A percentile compares a stretch with the other conserved stretches of the same genome.
phyloP scores from a whole-genome alignment of 305 asterid genomes.

The Euphrasia arctica region DNA sequence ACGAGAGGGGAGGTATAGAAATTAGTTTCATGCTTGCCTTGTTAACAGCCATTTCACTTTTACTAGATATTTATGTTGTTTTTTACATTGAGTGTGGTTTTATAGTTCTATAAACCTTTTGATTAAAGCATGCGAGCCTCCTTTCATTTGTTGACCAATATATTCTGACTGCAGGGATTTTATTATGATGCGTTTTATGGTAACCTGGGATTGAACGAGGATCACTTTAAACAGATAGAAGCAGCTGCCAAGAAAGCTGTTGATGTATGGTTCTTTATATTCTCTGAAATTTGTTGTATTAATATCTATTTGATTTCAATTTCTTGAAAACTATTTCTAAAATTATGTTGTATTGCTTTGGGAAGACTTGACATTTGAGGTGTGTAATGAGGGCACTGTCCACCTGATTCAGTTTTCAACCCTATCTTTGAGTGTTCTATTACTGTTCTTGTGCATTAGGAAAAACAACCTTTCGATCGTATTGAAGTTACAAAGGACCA shows the following conservation, averaged over 20 bases:
- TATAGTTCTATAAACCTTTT: neutral
- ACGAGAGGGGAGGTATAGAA: conserved; percentile 85
- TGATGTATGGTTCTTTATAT: conserved; percentile 49
- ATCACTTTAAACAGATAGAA: conserved; percentile 76
- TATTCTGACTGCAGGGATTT: conserved; percentile 59
- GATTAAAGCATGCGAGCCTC: neutral
- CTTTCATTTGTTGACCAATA: conserved; percentile 18
- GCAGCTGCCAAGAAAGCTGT: conserved; percentile 78
- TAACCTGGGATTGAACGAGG: conserved; percentile 84
- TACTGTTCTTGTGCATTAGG: conserved; percentile 42
- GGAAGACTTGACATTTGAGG: conserved; percentile 4
- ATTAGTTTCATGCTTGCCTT: conserved; percentile 19
- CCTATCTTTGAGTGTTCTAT: conserved; percentile 13
- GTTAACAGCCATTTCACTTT: neutral
- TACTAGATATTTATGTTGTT: conserved; percentile 6
- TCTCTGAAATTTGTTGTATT: conserved; percentile 19
- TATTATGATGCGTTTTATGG: conserved; percentile 96
- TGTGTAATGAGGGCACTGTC: conserved; percentile 14
- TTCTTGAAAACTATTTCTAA: conserved; percentile 1
- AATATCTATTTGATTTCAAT: conserved; percentile 16
- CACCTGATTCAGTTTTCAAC: conserved; percentile 11
- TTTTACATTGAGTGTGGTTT: conserved; percentile 1
- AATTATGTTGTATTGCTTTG: conserved; percentile 12
- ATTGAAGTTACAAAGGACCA: conserved; percentile 85
- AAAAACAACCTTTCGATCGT: conserved; percentile 90